Conservation (phyloP, 169 alveolate genomes). For the Plasmodium gallinaceum region DNA sequence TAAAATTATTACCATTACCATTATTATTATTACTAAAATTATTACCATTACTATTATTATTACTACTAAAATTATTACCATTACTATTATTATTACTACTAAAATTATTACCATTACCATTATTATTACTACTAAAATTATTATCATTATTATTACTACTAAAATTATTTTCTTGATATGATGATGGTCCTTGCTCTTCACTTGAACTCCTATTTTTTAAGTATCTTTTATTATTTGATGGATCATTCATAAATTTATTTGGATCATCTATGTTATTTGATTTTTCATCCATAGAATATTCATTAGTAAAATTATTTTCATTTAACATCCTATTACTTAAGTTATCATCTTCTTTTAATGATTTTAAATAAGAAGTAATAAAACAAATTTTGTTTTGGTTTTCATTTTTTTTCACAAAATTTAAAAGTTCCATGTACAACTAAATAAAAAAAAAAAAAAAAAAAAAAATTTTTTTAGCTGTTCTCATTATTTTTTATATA, state of each 20-base stretch:
- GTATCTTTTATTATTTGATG: neutral
- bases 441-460: constrained; percentile 21
- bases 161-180: neutral
- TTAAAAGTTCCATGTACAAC: constrained; percentile 39
- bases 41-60: neutral
- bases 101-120: neutral
- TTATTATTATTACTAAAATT: neutral
- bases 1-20: neutral
- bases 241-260: neutral
- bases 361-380: constrained; percentile 63
- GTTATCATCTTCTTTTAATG: constrained; percentile 13
- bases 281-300: neutral
- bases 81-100: constrained; percentile 8
- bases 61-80: neutral
- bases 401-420: constrained; percentile 41
- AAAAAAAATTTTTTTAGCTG: neutral
- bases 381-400: constrained; percentile 48
- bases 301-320: neutral
- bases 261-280: neutral
- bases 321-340: constrained; percentile 1
- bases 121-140: neutral
- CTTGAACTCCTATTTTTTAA: neutral
- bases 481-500: neutral
- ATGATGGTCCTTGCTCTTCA: neutral
- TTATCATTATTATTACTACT: neutral